Percentiles rank a stretch among this genome's conserved stretches.
Conservation (phyloP, 106 monocot species). For the Dendrobium officinale region DNA sequence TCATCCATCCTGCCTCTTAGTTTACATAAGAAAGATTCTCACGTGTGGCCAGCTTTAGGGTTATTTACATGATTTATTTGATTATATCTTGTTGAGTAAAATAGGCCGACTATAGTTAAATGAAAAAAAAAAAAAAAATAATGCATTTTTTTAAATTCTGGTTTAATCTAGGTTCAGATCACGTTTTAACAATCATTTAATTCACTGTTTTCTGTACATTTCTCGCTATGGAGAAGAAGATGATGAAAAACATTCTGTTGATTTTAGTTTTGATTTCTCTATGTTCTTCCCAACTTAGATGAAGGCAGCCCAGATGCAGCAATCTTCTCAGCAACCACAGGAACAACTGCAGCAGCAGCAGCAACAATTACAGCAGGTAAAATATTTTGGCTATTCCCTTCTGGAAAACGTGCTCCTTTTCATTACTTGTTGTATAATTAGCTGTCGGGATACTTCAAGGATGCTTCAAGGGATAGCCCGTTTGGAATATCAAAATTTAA, state of each 20-base stretch:
- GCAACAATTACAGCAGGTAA: constrained; percentile 72
- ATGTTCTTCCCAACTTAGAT: constrained; percentile 27
- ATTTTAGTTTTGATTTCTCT: constrained; percentile 3
- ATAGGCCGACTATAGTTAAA: not conserved
- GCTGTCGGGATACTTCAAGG: not conserved
- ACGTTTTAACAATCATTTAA: not conserved
- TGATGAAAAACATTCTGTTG: not conserved
- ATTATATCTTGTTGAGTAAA: not conserved
- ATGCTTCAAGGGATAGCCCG: not conserved
- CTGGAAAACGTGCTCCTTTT: not conserved
- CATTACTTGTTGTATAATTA: not conserved
- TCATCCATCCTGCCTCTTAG: not conserved
- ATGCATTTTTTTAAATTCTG: not conserved
- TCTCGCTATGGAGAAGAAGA: not conserved
- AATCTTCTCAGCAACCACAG: constrained; percentile 59
- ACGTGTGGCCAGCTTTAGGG: not conserved
- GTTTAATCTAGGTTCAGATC: not conserved
- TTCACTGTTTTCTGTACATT: not conserved
- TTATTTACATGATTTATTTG: not conserved
- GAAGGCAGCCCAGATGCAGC: constrained; percentile 77
- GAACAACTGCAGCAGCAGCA: constrained; percentile 80
- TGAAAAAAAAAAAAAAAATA: too few relatives aligned
- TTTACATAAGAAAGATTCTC: not conserved
- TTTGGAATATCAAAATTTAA: not conserved
- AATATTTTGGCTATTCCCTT: not conserved